Evolutionary conservation across 441 rosid species (phyloP).

Genomic region (Erodium trifolium): DNA sequence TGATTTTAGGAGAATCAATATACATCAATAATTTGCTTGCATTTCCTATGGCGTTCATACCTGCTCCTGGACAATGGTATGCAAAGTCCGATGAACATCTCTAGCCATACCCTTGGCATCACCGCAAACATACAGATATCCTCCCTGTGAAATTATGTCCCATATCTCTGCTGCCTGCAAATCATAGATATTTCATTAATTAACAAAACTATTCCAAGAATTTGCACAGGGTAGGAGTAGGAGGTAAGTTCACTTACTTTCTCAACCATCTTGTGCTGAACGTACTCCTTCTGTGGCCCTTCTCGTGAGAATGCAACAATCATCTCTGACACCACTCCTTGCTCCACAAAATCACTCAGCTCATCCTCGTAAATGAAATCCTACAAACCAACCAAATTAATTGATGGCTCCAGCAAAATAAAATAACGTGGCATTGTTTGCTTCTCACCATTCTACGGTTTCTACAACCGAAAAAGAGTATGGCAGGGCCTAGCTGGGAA

Average conservation of each 20-base stretch:
- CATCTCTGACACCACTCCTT: conserved; percentile 51
- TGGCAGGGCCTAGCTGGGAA: conserved; percentile 41
- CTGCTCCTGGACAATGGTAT: conserved; percentile 48
- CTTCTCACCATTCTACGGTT: conserved; percentile 46
- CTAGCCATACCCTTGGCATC: conserved; percentile 81
- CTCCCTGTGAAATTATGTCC: conserved; percentile 49
- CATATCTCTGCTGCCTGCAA: conserved; percentile 44
- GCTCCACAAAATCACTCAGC: conserved; percentile 41
- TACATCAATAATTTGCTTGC: background rate
- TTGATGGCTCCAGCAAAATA: too few species aligned
- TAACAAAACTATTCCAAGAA: background rate
- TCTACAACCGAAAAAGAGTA: conserved; percentile 62
- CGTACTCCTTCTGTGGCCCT: conserved; percentile 60
- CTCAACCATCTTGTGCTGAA: conserved; percentile 56
- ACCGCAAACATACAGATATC: conserved; percentile 60
- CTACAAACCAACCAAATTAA: conserved; percentile 20
- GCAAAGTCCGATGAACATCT: conserved; percentile 59
- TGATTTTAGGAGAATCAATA: background rate
- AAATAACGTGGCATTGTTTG: background rate
- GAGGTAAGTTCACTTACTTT: conserved; percentile 26
- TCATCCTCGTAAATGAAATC: conserved; percentile 62
- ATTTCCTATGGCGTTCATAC: conserved; percentile 10
- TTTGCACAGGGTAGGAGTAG: background rate
- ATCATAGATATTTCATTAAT: background rate
- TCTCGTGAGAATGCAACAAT: conserved; percentile 62